Evolutionary conservation across 2,329 filamentous ascomycete species (phyloP), one percentile per base, ranked within the genome.

Genomic region (Xylaria hypoxylon): DNA sequence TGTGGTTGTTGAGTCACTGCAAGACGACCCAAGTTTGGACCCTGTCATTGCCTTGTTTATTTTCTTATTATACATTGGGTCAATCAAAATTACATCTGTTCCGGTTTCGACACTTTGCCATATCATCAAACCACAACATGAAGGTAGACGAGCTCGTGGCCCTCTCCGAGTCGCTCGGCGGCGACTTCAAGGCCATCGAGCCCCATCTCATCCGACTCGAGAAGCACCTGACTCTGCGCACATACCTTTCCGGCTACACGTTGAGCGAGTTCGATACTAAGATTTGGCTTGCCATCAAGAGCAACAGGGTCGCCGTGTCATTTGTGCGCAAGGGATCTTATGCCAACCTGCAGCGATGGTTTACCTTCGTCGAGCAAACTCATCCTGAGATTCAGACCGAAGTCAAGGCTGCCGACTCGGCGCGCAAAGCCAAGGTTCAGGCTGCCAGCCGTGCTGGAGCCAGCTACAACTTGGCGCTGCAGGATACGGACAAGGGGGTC

Each of bases 391-490:
- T 93, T 65, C 86, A 90, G 75, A 81, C 84, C 71, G 90, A 91
- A 64, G 84, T 93, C 72, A 93, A 93, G 76, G 83, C 85, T 11
- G 84, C 91, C 74, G 90, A 91, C 73, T 87, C 88, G 53, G 87
- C 86, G n/a, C 86, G 87, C 68, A 89, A 88, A 77, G 87, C 88
- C 73, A 92, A 92, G 84, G 88, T 90, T 71, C 84, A 85, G 42
- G 87, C 88, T 24, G 87, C 86, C 70, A 90, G 87, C 75, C 93
- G 92, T 78, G 90, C 92, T 59, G 93, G 93, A 70, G 93, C 88
- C 65, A 97, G 89, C 84, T 98, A 96, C 81, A 94, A 96, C 77
- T 92, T 97, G 78, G 91, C 90, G 2, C 86, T 97, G 42, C 89
- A 92, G 74, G 92, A 96, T 77, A 90, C 92, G 8, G 92, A 95